These are phyloP conservation scores for Phycomyces blakesleeanus DNA, from an alignment of 192 early-diverging fungal genomes.

Conservation along the genomic window DNA sequence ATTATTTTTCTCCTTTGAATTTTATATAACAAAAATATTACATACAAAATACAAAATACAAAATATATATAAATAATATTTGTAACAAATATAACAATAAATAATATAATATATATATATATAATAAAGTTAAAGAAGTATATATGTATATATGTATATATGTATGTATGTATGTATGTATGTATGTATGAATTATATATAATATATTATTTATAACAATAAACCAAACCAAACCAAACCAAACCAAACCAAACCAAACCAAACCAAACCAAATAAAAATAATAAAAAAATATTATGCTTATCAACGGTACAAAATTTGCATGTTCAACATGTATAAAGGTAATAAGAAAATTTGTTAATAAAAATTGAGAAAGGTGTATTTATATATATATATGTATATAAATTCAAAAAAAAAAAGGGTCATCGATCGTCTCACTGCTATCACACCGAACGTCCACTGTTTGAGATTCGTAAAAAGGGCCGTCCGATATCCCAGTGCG, in stretches of 20 bases:
- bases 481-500: conserved; percentile 64
- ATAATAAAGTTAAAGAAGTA: too few species aligned
- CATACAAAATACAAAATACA: neutral
- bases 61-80: too few species aligned
- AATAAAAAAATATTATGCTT: conserved; percentile 11
- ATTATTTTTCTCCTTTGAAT: conserved; percentile 6
- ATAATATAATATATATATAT: too few species aligned
- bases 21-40: conserved; percentile 2
- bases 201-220: too few species aligned
- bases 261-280: too few species aligned
- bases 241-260: too few species aligned
- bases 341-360: conserved; percentile 1
- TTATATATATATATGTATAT: neutral
- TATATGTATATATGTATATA: too few species aligned
- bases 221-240: too few species aligned
- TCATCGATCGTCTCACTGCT: conserved; percentile 33
- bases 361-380: neutral
- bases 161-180: too few species aligned
- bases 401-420: conserved; percentile 13
- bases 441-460: conserved; percentile 49
- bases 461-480: conserved; percentile 65
- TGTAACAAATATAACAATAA: conserved; percentile 4
- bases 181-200: too few species aligned
- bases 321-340: conserved; percentile 33
- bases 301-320: conserved; percentile 34